A percentile compares a stretch with the other conserved stretches of the same genome.
phyloP scores from a whole-genome alignment of 2,329 filamentous ascomycete species.

The Fusarium sp. region DNA sequence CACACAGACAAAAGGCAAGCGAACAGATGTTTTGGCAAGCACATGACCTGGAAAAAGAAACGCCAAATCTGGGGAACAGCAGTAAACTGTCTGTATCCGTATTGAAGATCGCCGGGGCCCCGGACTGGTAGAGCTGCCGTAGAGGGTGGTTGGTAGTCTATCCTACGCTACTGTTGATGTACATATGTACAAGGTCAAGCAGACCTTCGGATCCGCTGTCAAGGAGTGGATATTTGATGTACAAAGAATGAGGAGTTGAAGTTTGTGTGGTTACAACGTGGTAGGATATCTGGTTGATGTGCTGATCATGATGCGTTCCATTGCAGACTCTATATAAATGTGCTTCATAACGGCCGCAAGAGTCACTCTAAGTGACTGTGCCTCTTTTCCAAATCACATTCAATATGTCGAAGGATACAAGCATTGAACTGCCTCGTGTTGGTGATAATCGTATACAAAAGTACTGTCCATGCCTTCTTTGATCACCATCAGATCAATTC shows the following conservation, averaged over 20 bases:
- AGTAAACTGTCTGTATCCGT: slow-evolving; percentile 4
- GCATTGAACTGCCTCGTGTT: not conserved
- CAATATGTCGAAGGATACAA: not conserved
- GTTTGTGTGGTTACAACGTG: slow-evolving; percentile 11
- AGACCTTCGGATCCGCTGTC: slow-evolving; percentile 42
- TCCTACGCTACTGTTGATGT: not conserved
- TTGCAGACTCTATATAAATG: not conserved
- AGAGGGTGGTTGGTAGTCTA: not conserved
- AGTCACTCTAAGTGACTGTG: not conserved
- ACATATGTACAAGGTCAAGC: slow-evolving; percentile 20
- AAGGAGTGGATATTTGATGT: slow-evolving; percentile 5
- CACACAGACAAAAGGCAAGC: not conserved
- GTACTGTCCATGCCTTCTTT: not conserved
- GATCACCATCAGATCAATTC: not conserved
- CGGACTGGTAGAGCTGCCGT: slow-evolving; percentile 15
- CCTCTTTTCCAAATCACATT: slow-evolving; percentile 4
- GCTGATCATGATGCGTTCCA: slow-evolving; percentile 21
- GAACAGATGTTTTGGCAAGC: not conserved
- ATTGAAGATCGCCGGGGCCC: slow-evolving; percentile 28
- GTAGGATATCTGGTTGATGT: slow-evolving; percentile 14
- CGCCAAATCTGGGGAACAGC: slow-evolving; percentile 24
- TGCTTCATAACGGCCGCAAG: not conserved
- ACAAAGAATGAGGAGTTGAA: not conserved
- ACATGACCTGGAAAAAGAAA: slow-evolving; percentile 5
- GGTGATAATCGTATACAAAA: not conserved